These are phyloP conservation scores for Russula ochroleuca DNA, from an alignment of 768 basidiomycete species.

Conservation along the genomic window DNA sequence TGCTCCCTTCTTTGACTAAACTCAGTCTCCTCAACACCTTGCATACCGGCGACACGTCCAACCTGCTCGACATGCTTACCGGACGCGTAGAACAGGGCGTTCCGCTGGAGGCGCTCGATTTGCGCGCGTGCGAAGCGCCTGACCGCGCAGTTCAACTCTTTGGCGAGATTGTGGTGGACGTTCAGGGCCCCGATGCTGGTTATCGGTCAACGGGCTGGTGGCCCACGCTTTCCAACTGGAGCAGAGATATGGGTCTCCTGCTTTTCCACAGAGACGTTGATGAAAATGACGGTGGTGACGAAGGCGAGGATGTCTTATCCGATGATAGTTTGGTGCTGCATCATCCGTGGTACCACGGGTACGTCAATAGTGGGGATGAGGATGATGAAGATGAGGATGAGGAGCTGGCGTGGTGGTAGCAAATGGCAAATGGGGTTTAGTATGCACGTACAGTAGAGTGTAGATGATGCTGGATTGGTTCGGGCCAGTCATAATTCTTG, in stretches of 20 bases:
- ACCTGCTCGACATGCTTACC: neutral
- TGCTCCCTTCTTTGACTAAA: neutral
- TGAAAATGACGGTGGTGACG: neutral
- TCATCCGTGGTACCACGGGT: neutral
- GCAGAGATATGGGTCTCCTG: neutral
- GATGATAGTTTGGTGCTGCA: neutral
- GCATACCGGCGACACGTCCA: too few relatives aligned
- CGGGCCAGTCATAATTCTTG: too few relatives aligned
- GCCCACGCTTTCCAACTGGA: neutral
- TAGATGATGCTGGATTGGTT: too few relatives aligned
- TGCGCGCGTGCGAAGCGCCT: neutral
- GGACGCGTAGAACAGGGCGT: neutral
- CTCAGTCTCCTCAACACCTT: neutral
- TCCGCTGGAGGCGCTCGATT: neutral
- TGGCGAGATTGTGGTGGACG: neutral
- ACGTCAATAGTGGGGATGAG: neutral
- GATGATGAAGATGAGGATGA: neutral
- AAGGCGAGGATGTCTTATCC: neutral
- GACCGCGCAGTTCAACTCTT: conserved; percentile 29
- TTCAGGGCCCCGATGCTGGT: neutral
- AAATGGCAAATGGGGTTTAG: neutral
- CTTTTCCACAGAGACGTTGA: neutral
- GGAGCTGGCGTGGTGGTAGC: neutral
- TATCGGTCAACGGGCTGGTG: neutral
- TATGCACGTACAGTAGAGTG: neutral